Percentiles rank a stretch among this genome's conserved stretches.
These are phyloP conservation scores for Hypomontagnella monticulosa DNA, from an alignment of 495 filamentous ascomycete species.

Conservation along the genomic window DNA sequence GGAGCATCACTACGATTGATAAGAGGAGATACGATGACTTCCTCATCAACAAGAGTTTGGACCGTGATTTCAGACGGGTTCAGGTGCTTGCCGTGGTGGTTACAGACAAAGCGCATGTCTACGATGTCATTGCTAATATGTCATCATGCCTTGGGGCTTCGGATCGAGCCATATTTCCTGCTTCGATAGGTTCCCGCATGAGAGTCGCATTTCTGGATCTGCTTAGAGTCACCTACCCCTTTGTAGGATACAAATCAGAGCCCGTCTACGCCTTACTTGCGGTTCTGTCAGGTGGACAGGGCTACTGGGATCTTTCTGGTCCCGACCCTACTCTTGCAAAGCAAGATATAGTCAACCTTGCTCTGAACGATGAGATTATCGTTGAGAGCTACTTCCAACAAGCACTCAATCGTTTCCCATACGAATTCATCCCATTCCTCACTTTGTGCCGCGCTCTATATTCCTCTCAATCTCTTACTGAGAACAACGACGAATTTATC, in stretches of 20 bases:
- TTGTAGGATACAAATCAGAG: conserved; percentile 73
- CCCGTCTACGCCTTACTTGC: conserved; percentile 69
- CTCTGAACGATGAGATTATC: conserved; percentile 64
- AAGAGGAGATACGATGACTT: conserved; percentile 59
- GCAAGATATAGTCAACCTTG: conserved; percentile 58
- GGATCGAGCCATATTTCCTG: conserved; percentile 56
- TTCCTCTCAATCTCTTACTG: conserved; percentile 47
- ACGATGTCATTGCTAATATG: conserved; percentile 69
- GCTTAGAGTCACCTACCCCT: conserved; percentile 63
- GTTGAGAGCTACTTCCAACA: conserved; percentile 65
- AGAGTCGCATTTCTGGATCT: conserved; percentile 72
- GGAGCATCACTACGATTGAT: conserved; percentile 61
- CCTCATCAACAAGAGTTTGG: conserved; percentile 51
- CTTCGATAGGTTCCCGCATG: conserved; percentile 59
- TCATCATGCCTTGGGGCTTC: conserved; percentile 59
- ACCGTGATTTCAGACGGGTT: conserved; percentile 50
- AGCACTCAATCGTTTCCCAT: conserved; percentile 81
- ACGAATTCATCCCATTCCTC: conserved; percentile 84
- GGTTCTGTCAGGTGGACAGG: conserved; percentile 63
- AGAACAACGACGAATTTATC: conserved; percentile 61
- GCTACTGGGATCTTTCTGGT: conserved; percentile 62
- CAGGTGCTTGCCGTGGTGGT: conserved; percentile 59
- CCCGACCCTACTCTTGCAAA: conserved; percentile 51
- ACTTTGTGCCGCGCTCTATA: conserved; percentile 53
- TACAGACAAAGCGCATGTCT: conserved; percentile 65